Evolutionary conservation across 208 protist genomes (phyloP).

Genomic region (Trypanosoma avium): DNA sequence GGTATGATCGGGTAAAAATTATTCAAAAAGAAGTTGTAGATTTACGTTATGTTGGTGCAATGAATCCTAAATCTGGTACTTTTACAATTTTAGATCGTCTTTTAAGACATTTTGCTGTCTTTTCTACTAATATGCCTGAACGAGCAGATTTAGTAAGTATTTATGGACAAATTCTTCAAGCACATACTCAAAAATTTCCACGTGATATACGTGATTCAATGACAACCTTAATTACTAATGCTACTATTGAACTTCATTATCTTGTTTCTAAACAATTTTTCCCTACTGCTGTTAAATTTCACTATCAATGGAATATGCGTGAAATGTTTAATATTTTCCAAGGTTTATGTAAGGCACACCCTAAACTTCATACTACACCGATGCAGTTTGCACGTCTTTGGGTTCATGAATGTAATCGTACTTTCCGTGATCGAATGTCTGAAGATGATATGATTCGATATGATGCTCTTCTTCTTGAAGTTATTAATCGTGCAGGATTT

Average conservation of each 20-base stretch:
- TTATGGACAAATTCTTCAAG: slow-evolving; percentile 94
- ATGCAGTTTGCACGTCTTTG: slow-evolving; percentile 92
- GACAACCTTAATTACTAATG: slow-evolving; percentile 87
- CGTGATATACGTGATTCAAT: slow-evolving; percentile 88
- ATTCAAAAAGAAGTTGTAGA: slow-evolving; percentile 95
- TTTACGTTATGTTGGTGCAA: slow-evolving; percentile 95
- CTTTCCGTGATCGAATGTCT: slow-evolving; percentile 96
- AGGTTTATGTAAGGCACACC: slow-evolving; percentile 88
- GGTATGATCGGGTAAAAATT: slow-evolving; percentile 97
- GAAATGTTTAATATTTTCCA: slow-evolving; percentile 98
- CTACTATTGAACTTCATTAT: slow-evolving; percentile 92
- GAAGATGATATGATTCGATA: slow-evolving; percentile 91
- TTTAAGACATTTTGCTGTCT: slow-evolving; percentile 96
- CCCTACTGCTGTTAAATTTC: slow-evolving; percentile 98
- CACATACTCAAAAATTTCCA: slow-evolving; percentile 86
- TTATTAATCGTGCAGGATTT: slow-evolving; percentile 81
- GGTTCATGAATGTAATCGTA: slow-evolving; percentile 96
- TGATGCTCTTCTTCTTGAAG: slow-evolving; percentile 87
- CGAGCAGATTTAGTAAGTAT: slow-evolving; percentile 91
- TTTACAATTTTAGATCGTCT: slow-evolving; percentile 97
- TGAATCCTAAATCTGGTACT: slow-evolving; percentile 98
- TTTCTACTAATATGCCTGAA: slow-evolving; percentile 96
- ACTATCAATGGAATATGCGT: slow-evolving; percentile 99
- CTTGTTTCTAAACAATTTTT: slow-evolving; percentile 94
- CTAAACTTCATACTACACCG: slow-evolving; percentile 82